Base-by-base conservation (phyloP, 2,329 filamentous ascomycete genomes). In the Colletotrichum tropicicola region DNA sequence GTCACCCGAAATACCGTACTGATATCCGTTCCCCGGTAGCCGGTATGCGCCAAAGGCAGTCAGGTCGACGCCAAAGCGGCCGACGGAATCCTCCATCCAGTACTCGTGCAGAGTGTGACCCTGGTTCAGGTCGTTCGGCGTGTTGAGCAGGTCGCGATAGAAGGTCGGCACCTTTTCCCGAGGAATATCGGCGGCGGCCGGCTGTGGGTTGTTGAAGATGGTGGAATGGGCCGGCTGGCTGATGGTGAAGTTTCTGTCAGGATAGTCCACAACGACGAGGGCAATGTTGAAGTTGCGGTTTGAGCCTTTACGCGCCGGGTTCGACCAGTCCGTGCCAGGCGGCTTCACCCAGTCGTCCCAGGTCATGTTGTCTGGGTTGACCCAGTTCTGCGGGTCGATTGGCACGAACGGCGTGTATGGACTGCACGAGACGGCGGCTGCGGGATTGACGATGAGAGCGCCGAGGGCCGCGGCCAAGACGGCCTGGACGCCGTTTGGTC, bases 1-100 rank as follows among this genome's bases (percentile, higher is more conserved):
- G 12, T 77, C 76, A 58, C 81, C 75, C 41, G 83, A 81, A 7
- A 86, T 71, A 10, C 84, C 84, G 52, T 87, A 86, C 68, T 85
- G 82, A 60, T 80, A 86, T 2, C 78, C 78, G 27, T 77, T 74
- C 3, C 73, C 72, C 1, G 84, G 84, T 72, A 87, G 74, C n/a
- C 75, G 74, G 61, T 86, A 86, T 0, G 83, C 77, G 0, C 84
- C 84, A 60, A 85, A 87, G 0, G 80, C 80, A 0, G 83, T 85
- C 70, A 87, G 68, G 59, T 86, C 81, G 8, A 86, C 84, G 13
- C 84, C 84, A 62, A 81, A 86, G 17, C 80, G 78, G 3, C 84
- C 84, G 12, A 78, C 80, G 1, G 82, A 85, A 70, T 86, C 84
- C 55, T 83, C 83, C 83, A 86, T 86, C 84, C 84, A 86, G 69